Evolutionary conservation across 352 stramenopile genomes (phyloP).

Genomic region (Globisporangium uncinulatum): DNA sequence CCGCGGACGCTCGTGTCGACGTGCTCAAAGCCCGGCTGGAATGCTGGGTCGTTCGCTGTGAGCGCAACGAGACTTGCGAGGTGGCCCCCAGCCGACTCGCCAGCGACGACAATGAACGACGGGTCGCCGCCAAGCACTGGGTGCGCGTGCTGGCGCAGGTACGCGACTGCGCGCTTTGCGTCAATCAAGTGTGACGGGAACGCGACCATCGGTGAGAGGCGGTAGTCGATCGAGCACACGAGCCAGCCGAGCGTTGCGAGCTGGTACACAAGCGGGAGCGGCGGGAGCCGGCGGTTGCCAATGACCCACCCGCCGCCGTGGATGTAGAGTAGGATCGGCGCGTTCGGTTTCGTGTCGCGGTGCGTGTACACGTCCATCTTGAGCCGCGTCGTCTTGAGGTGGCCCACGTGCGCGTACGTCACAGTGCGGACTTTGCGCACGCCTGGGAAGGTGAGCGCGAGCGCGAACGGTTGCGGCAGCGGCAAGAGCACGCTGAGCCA

Average conservation of each 20-base stretch:
- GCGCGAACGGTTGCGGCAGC: constrained; percentile 43
- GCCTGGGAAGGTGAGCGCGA: constrained; percentile 44
- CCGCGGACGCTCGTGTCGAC: constrained; percentile 68
- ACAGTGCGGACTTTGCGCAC: constrained; percentile 46
- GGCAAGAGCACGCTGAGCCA: constrained; percentile 59
- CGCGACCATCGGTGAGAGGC: constrained; percentile 52
- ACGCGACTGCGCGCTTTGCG: constrained; percentile 63
- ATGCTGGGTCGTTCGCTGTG: constrained; percentile 49
- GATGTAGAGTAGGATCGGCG: constrained; percentile 72
- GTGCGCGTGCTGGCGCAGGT: constrained; percentile 39
- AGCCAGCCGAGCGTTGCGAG: constrained; percentile 51
- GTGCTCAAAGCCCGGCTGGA: constrained; percentile 74
- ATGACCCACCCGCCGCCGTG: constrained; percentile 77
- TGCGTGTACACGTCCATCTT: constrained; percentile 78
- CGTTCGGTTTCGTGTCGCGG: constrained; percentile 34
- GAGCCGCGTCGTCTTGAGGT: constrained; percentile 44
- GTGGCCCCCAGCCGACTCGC: constrained; percentile 68
- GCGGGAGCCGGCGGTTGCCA: constrained; percentile 38
- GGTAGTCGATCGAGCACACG: constrained; percentile 77
- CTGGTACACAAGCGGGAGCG: constrained; percentile 58
- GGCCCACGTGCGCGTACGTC: constrained; percentile 62
- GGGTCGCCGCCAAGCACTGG: constrained; percentile 45
- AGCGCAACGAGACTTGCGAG: constrained; percentile 64
- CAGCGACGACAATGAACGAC: constrained; percentile 63
- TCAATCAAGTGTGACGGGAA: constrained; percentile 72